phyloP scores from a whole-genome alignment of 371 early-diverging fungal genomes.

The Chytridium lagenaria region DNA sequence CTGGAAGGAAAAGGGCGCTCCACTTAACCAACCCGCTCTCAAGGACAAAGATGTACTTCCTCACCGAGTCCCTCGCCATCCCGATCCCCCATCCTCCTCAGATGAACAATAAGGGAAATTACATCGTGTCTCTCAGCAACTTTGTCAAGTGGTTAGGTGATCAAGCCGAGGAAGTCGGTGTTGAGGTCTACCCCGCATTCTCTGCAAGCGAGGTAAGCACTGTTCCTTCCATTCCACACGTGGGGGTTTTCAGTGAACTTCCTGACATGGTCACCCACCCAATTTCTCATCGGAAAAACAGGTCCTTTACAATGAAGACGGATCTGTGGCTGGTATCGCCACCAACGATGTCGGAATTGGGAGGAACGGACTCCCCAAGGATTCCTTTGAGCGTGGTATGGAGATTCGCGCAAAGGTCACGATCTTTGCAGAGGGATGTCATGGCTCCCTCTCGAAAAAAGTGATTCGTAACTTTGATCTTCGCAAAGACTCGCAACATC shows the following conservation, averaged over 20 bases:
- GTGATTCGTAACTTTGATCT: constrained; percentile 86
- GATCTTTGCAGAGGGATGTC: constrained; percentile 97
- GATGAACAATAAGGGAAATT: constrained; percentile 96
- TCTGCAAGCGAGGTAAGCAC: constrained; percentile 86
- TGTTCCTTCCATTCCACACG: too few species aligned
- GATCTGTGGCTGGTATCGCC: constrained; percentile 90
- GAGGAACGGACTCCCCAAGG: constrained; percentile 86
- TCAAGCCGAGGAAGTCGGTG: constrained; percentile 95
- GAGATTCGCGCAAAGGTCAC: constrained; percentile 94
- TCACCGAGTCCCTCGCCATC: constrained; percentile 81
- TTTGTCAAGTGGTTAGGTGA: constrained; percentile 97
- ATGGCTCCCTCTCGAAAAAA: constrained; percentile 93
- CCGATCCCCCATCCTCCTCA: constrained; percentile 96
- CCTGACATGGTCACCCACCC: too few species aligned
- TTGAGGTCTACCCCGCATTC: constrained; percentile 94
- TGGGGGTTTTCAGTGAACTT: too few species aligned
- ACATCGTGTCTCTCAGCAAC: constrained; percentile 92
- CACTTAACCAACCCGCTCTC: constrained; percentile 86
- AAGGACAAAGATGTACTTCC: constrained; percentile 85
- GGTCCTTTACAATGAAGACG: constrained; percentile 88
- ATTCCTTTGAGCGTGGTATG: constrained; percentile 94
- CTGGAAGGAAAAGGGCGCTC: constrained; percentile 95
- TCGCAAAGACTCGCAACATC: constrained; percentile 78
- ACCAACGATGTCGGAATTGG: constrained; percentile 96
- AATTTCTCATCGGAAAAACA: constrained; percentile 35